A percentile compares a stretch with the other conserved stretches of the same genome.
Evolutionary conservation across 192 early-diverging fungal species (phyloP).

Genomic region (Cetraspora pellucida): DNA sequence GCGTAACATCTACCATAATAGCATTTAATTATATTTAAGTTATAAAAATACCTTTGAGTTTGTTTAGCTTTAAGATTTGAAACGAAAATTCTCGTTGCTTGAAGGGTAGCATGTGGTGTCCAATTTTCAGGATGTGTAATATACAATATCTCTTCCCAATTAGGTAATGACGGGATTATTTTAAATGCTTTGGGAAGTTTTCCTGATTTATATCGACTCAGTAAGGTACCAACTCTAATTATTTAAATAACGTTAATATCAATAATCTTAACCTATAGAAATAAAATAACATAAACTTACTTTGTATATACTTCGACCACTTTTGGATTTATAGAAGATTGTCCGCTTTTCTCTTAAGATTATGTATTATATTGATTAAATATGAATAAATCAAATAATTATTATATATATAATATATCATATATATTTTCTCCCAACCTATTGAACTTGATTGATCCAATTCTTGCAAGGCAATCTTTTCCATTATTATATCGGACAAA

Average conservation of each 20-base stretch:
- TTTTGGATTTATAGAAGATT: slow-evolving; percentile 77
- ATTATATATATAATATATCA: not conserved
- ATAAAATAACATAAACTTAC: slow-evolving; percentile 37
- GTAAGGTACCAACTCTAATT: slow-evolving; percentile 77
- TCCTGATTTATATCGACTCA: slow-evolving; percentile 92
- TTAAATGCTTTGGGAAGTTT: slow-evolving; percentile 98
- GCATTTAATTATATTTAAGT: not conserved
- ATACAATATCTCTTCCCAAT: slow-evolving; percentile 98
- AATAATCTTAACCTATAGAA: not conserved
- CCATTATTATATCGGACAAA: slow-evolving; percentile 95
- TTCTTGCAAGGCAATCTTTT: slow-evolving; percentile 85
- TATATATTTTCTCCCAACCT: slow-evolving; percentile 36
- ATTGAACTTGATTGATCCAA: slow-evolving; percentile 41
- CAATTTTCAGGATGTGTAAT: slow-evolving; percentile 88
- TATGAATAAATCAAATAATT: slow-evolving; percentile 32
- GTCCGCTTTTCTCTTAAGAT: slow-evolving; percentile 41
- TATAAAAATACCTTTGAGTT: slow-evolving; percentile 68
- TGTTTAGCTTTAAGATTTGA: slow-evolving; percentile 95
- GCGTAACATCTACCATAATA: not conserved
- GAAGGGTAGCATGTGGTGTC: slow-evolving; percentile 96
- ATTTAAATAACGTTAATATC: not conserved
- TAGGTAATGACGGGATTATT: slow-evolving; percentile 90
- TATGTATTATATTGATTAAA: slow-evolving; percentile 25
- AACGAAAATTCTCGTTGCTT: slow-evolving; percentile 95
- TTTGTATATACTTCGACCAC: slow-evolving; percentile 94